Evolutionary conservation across 2,329 filamentous ascomycete genomes (phyloP), one percentile per base, ranked within the genome.

Genomic region (Calonectria pauciramosa): DNA sequence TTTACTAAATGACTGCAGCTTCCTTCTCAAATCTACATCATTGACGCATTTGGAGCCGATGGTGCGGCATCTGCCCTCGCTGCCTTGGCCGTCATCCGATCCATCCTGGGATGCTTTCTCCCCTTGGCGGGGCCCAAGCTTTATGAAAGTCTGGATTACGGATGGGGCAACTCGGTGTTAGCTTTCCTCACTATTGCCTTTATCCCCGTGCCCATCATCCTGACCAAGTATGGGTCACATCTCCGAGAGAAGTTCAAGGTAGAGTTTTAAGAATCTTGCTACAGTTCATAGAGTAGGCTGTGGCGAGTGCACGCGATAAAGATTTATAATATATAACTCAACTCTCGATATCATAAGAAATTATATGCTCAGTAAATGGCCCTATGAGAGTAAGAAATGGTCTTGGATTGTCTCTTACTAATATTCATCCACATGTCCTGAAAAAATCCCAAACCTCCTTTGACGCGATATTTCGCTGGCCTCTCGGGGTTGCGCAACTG

Each of bases 21-120:
- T 18, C 56, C 56, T n/a, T 60, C 56, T 38, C 56, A 60, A 41
- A 60, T 60, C n/a, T 60, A 60, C 34, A 16, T 60, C n/a, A 60
- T 60, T 9, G 56, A 60, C 20, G 56, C 56, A 18, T 60, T 60
- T 14, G 56, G 56, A 60, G 56, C 56, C 18, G 56, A 60, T 11
- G 56, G 56, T 4, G 56, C 56, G 16, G 56, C 56, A 18, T 60
- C 56, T 28, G 56, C 56, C 16, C 56, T 60, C 36, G 56, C 56
- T 28, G 56, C 56, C n/a, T 6, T 60, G n/a, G 56, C 56, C 14
- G 56, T 60, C 13, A 34, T 60, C 26, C 34, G 56, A 60, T 60
- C 56, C 26, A 60, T 60, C 26, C 23, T 60, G n/a, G 56, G 56
- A 41, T 60, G 56, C n/a, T 38, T 60, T 16, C 56, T 60, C 10